phyloP scores from a whole-genome alignment of 352 stramenopile species.

The Phytophthora cryptogea region DNA sequence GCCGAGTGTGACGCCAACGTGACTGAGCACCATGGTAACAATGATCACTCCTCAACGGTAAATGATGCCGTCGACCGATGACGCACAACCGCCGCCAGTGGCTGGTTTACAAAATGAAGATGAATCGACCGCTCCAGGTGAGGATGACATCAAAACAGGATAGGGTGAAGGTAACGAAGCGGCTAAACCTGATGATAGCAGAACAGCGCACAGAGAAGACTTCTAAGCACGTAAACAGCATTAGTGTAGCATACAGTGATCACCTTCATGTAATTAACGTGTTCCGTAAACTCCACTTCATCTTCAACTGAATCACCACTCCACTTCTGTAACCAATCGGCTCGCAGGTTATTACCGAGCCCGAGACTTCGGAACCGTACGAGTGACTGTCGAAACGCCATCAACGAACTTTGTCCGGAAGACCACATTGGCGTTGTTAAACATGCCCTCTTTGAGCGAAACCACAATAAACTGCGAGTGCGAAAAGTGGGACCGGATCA shows the following conservation, averaged over 20 bases:
- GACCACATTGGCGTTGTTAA: slow-evolving; percentile 99
- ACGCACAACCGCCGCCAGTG: too few species aligned
- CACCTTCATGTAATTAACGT: slow-evolving; percentile 21
- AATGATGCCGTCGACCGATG: not conserved
- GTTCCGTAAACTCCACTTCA: slow-evolving; percentile 8
- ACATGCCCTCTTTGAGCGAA: slow-evolving; percentile 99
- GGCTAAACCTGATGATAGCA: not conserved
- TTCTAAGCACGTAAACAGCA: not conserved
- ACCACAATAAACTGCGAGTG: slow-evolving; percentile 99
- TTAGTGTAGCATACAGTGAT: slow-evolving; percentile 7
- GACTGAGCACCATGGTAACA: too few species aligned
- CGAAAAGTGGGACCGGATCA: slow-evolving; percentile 99
- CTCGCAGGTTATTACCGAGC: slow-evolving; percentile 19
- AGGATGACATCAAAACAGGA: not conserved
- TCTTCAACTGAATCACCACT: not conserved
- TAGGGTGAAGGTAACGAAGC: not conserved
- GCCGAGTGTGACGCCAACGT: too few species aligned
- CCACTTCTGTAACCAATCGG: not conserved
- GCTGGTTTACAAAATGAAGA: not conserved
- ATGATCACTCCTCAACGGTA: not conserved
- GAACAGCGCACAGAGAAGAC: not conserved
- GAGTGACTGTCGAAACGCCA: slow-evolving; percentile 98
- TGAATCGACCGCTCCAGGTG: not conserved
- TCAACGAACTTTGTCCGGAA: slow-evolving; percentile 99
- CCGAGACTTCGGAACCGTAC: slow-evolving; percentile 87